Base-by-base conservation (phyloP, 345 rosid species). In the Odontarrhena argentea region DNA sequence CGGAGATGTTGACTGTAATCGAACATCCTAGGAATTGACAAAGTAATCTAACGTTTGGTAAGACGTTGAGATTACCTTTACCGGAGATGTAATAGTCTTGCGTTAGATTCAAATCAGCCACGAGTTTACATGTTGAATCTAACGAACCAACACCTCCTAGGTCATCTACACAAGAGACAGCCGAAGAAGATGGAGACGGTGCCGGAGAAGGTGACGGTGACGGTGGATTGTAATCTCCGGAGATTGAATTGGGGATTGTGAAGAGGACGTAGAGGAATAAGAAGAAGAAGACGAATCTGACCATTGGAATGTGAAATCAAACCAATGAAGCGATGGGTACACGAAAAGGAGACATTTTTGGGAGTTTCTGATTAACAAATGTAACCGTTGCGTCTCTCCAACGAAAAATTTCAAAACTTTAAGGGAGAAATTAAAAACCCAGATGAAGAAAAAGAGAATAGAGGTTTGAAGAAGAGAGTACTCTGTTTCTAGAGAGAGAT, bases 121-220 rank as follows among this genome's bases (percentile, higher is more conserved):
- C 82, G 69, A 94, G 90, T 81, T 87, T 79, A 70, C 99, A 94
- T 11, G 87, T 82, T 65, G 96, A 77, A 65, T 94, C 97, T 30
- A 94, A 70, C 1, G 92, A 76, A 43, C 99, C 99, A 52, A 87
- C 70, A 47, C 99, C 99, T 3, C 87, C 86, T 7, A 94, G 89
- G 78, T 91, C 97, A 8, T 87, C 99, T 0, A 75, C 68, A 71
- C 99, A 94, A 0, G 97, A 91, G 4, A 32, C 36, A 1, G 36
- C 6, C 5, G 32, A 28, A 0, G 96, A 94, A 8, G 98, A 69
- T 45, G 78, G 94, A 3, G 92, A 60, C 37, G 91, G 92, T 0
- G 98, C 4, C 0, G 96, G 96, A 8, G 98, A 69, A 46, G 78
- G 94, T 3, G 92, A 60, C 0, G 96, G 96, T 4, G 92, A 60